phyloP scores from a whole-genome alignment of 2,329 filamentous ascomycete species.

The Ophiocordyceps camponoti-leonardi region DNA sequence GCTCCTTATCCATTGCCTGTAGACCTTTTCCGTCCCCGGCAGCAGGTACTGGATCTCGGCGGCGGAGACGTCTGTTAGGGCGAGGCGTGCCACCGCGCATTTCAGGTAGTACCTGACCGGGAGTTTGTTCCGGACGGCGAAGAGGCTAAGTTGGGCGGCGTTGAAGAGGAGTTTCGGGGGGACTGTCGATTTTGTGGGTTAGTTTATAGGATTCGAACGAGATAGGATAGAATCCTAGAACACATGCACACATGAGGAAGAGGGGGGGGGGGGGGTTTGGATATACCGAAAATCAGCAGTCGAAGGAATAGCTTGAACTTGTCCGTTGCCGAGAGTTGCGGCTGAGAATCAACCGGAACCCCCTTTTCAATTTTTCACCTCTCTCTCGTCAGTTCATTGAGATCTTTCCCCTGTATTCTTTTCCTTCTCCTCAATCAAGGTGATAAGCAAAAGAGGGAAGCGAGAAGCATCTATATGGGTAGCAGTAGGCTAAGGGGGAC shows the following conservation, averaged over 20 bases:
- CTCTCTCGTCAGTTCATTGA: no score
- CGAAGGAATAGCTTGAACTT: not conserved
- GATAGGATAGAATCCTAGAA: no score
- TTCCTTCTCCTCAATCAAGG: no score
- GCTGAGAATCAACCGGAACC: no score
- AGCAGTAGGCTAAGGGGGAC: no score
- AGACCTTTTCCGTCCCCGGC: conserved; percentile 6
- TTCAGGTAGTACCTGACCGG: conserved; percentile 3
- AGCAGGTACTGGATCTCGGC: conserved; percentile 8
- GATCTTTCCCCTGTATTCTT: no score
- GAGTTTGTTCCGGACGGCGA: conserved; percentile 6
- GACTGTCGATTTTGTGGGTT: conserved; percentile 3
- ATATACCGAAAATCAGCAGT: not conserved
- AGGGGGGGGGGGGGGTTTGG: no score
- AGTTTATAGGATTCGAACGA: no score
- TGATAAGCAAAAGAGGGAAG: no score
- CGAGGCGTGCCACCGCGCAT: conserved; percentile 5
- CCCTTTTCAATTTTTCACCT: no score
- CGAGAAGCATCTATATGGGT: no score
- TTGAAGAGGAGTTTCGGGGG: conserved; percentile 3
- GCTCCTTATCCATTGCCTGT: conserved; percentile 8
- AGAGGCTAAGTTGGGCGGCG: conserved; percentile 3
- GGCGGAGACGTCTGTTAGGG: conserved; percentile 6
- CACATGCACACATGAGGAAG: no score
- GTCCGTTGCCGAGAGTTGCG: not conserved